These are phyloP conservation scores for Penicillium diatomitis DNA, from an alignment of 495 filamentous ascomycete species.

Conservation along the genomic window DNA sequence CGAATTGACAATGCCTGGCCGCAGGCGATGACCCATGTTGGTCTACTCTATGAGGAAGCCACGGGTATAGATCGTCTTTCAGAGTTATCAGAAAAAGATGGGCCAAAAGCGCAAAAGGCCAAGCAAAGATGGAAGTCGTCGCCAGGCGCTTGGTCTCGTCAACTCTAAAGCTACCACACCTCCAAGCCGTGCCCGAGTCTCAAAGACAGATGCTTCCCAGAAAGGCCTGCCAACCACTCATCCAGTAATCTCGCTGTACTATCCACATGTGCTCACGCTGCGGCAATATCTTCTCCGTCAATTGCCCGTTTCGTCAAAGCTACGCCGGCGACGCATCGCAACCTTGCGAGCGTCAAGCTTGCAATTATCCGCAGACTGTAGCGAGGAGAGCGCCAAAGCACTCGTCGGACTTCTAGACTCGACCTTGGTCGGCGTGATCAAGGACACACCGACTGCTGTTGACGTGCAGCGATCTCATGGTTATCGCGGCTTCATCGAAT, in stretches of 20 bases:
- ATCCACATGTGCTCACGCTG: constrained; percentile 56
- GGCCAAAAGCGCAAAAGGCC: constrained; percentile 39
- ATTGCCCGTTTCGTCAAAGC: constrained; percentile 44
- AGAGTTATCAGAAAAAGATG: constrained; percentile 12
- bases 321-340: constrained; percentile 39
- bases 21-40: too few species aligned
- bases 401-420: constrained; percentile 55
- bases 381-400: not conserved
- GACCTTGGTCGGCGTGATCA: constrained; percentile 52
- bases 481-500: constrained; percentile 62
- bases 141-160: not conserved
- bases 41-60: too few species aligned
- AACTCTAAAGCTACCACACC: constrained; percentile 7
- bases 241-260: constrained; percentile 67
- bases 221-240: constrained; percentile 30
- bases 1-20: too few species aligned
- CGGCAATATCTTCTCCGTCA: constrained; percentile 58
- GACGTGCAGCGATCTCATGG: constrained; percentile 42
- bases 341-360: constrained; percentile 11
- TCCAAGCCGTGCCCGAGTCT: constrained; percentile 11
- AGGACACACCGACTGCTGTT: constrained; percentile 19
- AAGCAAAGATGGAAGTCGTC: constrained; percentile 15
- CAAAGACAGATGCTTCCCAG: constrained; percentile 4
- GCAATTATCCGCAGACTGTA: not conserved
- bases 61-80: too few species aligned